Evolutionary conservation across 1,284 basidiomycete genomes (phyloP).

Genomic region (Naganishia albida): DNA sequence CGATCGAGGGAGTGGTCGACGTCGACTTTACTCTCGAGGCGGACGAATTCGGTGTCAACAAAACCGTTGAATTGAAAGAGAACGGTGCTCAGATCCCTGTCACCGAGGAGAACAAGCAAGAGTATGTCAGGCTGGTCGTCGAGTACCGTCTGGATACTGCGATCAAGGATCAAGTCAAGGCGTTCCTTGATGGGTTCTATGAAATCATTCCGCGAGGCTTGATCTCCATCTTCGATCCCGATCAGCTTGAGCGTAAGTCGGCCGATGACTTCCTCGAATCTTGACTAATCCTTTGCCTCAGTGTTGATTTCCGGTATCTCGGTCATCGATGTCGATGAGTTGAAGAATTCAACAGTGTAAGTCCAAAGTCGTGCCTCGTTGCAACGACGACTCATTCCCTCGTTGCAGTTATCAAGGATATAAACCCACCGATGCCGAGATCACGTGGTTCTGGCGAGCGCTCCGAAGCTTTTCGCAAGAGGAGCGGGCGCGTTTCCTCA

Average conservation of each 20-base stretch:
- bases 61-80: constrained; percentile 81
- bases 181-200: constrained; percentile 87
- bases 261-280: constrained; percentile 37
- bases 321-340: constrained; percentile 98
- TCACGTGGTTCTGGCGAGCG: constrained; percentile 99
- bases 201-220: constrained; percentile 60
- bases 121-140: constrained; percentile 82
- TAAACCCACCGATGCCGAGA: constrained; percentile 74
- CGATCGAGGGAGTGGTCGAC: constrained; percentile 53
- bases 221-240: constrained; percentile 80
- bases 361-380: constrained; percentile 17
- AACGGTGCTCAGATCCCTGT: constrained; percentile 78
- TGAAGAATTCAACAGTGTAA: constrained; percentile 72
- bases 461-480: constrained; percentile 96
- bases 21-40: constrained; percentile 56
- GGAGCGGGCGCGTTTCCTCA: constrained; percentile 90
- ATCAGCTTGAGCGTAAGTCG: constrained; percentile 78
- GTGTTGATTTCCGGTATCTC: constrained; percentile 95
- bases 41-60: constrained; percentile 80
- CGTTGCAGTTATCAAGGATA: constrained; percentile 49
- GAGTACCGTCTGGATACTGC: constrained; percentile 90
- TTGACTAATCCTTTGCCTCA: constrained; percentile 41
- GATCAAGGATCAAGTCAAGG: constrained; percentile 95
- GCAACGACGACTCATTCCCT: neutral
- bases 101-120: constrained; percentile 92